Conservation (phyloP, 257 asterid genomes). For the Osmanthus fragrans region DNA sequence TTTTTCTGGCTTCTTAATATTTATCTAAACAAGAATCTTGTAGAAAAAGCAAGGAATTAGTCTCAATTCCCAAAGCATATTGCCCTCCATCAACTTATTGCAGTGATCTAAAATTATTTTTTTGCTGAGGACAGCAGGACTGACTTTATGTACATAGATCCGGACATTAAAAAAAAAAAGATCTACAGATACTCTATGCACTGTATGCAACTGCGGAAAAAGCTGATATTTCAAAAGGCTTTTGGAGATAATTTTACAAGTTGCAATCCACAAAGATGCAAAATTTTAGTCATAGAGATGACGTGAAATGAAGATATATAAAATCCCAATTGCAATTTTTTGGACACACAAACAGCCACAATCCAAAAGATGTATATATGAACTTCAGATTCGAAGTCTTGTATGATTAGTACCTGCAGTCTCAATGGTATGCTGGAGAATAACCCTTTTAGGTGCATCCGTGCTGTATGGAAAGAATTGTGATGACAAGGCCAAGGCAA, state of each 20-base stretch:
- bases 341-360: slow-evolving; percentile 11
- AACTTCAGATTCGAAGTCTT: slow-evolving; percentile 1
- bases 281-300: neutral
- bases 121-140: neutral
- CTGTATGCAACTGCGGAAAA: neutral
- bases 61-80: neutral
- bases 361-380: slow-evolving; percentile 5
- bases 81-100: neutral
- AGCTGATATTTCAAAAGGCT: neutral
- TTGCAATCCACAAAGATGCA: neutral
- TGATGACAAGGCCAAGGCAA: slow-evolving; percentile 81
- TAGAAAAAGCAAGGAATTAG: neutral
- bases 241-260: neutral
- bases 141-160: neutral
- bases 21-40: neutral
- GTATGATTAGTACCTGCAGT: slow-evolving; percentile 58
- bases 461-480: slow-evolving; percentile 94
- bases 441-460: slow-evolving; percentile 92
- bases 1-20: no score
- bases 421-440: slow-evolving; percentile 80
- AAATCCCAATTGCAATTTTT: neutral
- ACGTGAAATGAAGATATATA: neutral
- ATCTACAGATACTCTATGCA: neutral
- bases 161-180: neutral
- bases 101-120: neutral